Base-by-base conservation (phyloP, 306 rosid genomes). In the Neltuma alba region DNA sequence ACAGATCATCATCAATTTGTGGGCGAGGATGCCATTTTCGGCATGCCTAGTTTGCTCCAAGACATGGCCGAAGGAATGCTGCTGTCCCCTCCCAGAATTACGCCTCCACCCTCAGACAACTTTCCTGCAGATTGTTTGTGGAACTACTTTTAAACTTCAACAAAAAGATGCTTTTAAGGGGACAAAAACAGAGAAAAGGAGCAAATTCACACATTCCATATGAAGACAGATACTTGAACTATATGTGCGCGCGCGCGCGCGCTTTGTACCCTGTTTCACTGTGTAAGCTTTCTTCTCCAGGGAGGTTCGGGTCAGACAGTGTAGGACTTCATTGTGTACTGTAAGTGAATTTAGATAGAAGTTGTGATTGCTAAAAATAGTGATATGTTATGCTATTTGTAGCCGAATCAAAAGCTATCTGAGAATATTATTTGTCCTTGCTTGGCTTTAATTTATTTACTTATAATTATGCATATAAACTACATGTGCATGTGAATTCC, bases 61-160 rank as follows among this genome's bases (percentile, higher is more conserved):
- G 95, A 93, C 12, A 95, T 95, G 99, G 99, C 99, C 2, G 92
- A 85, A 82, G 99, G 98, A 82, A 91, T 95, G 99, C 75, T 95
- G 63, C 75, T 95, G 38, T 86, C 99, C 9, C 99, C 99, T 4
- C 99, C 99, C 7, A 85, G 95, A 82, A 88, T 95, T 70, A 84
- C 38, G 65, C 73, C 92, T 0, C 84, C 89, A 37, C 86, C 44
- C 1, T 77, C 92, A 0, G 86, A 89, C 72, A 83, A 78, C 64
- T 80, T 73, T 3, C 82, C 76, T 3, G 90, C 85, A 27, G 93
- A 84, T 18, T 82, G 57, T 75, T 83, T 95, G 50, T 95, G 99
- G 99, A 88, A 77, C 87, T 86, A 87, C 61, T 70, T 41, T 30
- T 85, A 47, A 81, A 27, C 18, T 15, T 62, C 66, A 58, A 23